Evolutionary conservation across 2,329 filamentous ascomycete genomes (phyloP), one percentile per base, ranked within the genome.

Genomic region (Sarocladiaceae sp.): DNA sequence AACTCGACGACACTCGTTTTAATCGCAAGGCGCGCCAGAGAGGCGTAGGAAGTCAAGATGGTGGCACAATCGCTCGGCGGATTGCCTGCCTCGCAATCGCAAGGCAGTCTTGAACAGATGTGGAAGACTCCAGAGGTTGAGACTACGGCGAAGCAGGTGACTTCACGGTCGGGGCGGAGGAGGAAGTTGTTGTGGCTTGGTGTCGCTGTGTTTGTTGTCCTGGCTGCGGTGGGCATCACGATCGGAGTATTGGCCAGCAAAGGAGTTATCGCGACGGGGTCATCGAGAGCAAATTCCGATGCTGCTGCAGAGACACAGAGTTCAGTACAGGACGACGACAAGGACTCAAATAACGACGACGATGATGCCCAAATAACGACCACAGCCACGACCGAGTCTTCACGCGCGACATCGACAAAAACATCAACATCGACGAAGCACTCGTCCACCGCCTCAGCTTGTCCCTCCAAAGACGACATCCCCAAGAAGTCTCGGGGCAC

Each of bases 401-500:
- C 29, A 10, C 29, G 22, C 13, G 17, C 47, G 4, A 11, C 46
- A 7, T 25, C 18, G 5, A 23, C 17, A 18, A 50, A 5, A 25
- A 4, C 47, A 10, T 25, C 47, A 7, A n/a, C 8, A 10, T 39
- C 36, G 18, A 8, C 36, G 11, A 39, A 39, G 36, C 36, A 10
- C 12, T 25, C 29, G 18, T 13, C 47, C 18, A 50, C 47, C 5
- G 29, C 26, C 4, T 25, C 31, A 3, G 44, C 23, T 10, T 50
- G 47, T 26, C 47, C 47, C n/a, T 37, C 47, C 3, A 37, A 36
- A 25, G 70, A 72, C 57, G 78, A 76, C 53, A 80, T 89, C 50
- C 88, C 87, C 55, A 70, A 73, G 53, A 76, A 76, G 55, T 90
- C 82, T 60, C 83, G 82, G 66, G 89, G 84, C 11, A 89, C 87